Evolutionary conservation across 805 yeast genomes (phyloP), one percentile per base, ranked within the genome.

Genomic region (Cyberlindnera subsufficiens): DNA sequence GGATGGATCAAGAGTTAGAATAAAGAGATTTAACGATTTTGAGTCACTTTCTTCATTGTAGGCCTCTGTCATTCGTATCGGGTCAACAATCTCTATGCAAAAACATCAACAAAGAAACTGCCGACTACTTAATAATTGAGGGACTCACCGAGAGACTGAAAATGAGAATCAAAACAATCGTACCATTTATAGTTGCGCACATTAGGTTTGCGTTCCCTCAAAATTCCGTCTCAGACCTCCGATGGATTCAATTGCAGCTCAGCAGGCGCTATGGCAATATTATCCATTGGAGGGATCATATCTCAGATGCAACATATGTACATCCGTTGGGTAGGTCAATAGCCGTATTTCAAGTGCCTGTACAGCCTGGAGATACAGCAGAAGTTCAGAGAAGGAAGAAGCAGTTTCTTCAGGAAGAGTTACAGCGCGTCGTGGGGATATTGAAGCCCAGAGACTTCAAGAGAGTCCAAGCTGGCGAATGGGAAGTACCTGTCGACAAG

Each of bases 1-100:
- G 72, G 52, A 65, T 71, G 69, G 67, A 47, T 9, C 37, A 35
- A 20, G 35, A 32, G 35, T 16, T 32, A 16, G 35, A 32, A 18
- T 32, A 32, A 32, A 16, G 27, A 22, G 27, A 22, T 9, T 9
- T 22, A 22, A 9, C 27, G 11, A 22, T 22, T 22, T 22, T 22
- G 3, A 22, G 27, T 22, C 27, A 9, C 11, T 22, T 11, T 22
- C 11, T 22, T 22, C 11, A 9, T 22, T 22, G 27, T 22, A 22
- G 27, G 10, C 27, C 3, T 8, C 27, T 22, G 27, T 22, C 27
- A 22, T 22, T 22, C 13, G 27, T 22, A 22, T 22, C 27, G 27
- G 27, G 27, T 22, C 11, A 22, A 22, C 11, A 22, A 22, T 22
- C 27, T 8, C 2, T 11, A 22, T 22, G 3, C 4, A 22, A 8